Percentiles rank a stretch among this genome's conserved stretches.
Conservation (phyloP, 371 early-diverging fungal genomes). For the Mortierella sp. region DNA sequence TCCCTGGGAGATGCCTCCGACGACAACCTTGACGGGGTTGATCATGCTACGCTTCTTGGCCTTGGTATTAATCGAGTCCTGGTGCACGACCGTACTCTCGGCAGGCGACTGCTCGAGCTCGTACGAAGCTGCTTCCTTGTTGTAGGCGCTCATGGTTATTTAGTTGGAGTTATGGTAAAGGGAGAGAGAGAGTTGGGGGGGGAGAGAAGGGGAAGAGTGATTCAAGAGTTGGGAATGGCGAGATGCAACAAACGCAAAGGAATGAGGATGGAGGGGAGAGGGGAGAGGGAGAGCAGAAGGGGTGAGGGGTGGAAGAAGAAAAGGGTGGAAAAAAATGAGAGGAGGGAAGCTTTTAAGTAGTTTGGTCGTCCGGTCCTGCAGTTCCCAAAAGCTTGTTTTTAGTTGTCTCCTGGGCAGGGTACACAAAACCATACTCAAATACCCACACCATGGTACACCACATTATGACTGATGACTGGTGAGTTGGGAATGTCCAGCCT, state of each 20-base stretch:
- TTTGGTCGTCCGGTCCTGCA: neutral
- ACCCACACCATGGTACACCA: neutral
- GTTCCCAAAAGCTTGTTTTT: neutral
- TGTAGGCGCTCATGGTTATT: neutral
- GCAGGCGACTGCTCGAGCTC: neutral
- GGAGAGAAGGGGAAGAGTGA: neutral
- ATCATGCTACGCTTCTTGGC: conserved; percentile 11
- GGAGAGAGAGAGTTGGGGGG: neutral
- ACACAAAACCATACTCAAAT: neutral
- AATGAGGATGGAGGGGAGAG: neutral
- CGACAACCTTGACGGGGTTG: conserved; percentile 46
- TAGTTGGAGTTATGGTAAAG: neutral
- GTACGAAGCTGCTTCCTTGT: conserved; percentile 2
- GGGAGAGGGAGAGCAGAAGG: neutral
- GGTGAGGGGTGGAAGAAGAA: neutral
- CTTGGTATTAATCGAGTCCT: neutral
- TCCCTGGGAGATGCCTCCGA: conserved; percentile 35
- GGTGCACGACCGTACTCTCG: neutral
- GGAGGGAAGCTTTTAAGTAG: neutral
- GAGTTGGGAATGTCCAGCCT: no score
- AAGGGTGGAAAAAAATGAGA: neutral
- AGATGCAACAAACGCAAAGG: neutral
- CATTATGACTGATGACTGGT: no score
- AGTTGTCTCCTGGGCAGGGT: neutral
- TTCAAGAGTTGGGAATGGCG: neutral